Conservation (phyloP, 2,329 filamentous ascomycete genomes). For the Aureobasidium lini region DNA sequence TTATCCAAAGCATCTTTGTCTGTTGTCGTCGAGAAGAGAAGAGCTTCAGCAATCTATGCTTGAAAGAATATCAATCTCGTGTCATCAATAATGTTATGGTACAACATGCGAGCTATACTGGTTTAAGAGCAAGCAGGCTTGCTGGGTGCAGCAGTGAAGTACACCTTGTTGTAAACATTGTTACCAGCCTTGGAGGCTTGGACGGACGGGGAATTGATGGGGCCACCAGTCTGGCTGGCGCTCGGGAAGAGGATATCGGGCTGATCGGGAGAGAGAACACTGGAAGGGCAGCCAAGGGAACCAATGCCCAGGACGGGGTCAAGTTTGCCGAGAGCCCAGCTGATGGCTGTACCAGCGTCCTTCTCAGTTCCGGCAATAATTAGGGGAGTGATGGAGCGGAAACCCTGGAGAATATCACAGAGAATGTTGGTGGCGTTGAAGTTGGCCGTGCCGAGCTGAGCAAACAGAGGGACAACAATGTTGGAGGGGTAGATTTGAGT, state of each 20-base stretch:
- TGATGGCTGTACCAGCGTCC: conserved; percentile 19
- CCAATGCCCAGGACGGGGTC: conserved; percentile 23
- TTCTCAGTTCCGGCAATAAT: conserved; percentile 23
- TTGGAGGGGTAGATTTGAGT: conserved; percentile 28
- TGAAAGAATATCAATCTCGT: background rate
- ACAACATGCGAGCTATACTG: background rate
- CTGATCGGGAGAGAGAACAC: conserved; percentile 22
- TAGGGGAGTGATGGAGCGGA: conserved; percentile 31
- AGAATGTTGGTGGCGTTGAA: conserved; percentile 26
- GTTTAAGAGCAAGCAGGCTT: background rate
- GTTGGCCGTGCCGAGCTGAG: conserved; percentile 28
- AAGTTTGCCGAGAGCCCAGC: conserved; percentile 28
- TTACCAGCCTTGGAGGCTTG: conserved; percentile 25
- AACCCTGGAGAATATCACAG: conserved; percentile 29
- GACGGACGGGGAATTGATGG: conserved; percentile 22
- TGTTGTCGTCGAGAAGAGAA: background rate
- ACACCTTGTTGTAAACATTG: conserved; percentile 31
- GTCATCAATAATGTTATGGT: background rate
- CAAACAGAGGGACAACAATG: conserved; percentile 24
- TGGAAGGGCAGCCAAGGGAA: conserved; percentile 29
- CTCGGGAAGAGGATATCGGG: conserved; percentile 24
- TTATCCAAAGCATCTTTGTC: background rate
- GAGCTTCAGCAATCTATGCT: background rate
- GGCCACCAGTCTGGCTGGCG: conserved; percentile 24
- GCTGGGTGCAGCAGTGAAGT: conserved; percentile 24